Percentiles rank a stretch among this genome's conserved stretches.
Evolutionary conservation across 2,329 filamentous ascomycete genomes (phyloP).

Genomic region (Emergomyces pasteurianus): DNA sequence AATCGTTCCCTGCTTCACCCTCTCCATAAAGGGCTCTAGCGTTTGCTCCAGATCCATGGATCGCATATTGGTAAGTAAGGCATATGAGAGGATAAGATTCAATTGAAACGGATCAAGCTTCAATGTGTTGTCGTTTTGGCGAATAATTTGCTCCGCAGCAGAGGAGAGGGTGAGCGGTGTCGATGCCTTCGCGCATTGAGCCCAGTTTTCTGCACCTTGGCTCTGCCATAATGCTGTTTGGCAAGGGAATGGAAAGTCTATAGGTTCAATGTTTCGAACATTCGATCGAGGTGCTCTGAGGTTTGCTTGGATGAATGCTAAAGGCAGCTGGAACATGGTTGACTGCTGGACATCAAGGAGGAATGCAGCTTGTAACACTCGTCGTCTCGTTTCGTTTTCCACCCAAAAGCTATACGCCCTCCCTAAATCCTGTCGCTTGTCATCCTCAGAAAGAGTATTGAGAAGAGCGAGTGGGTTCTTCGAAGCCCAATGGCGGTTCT

Average conservation of each 20-base stretch:
- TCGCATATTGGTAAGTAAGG: conserved; percentile 7
- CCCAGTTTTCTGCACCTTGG: conserved; percentile 18
- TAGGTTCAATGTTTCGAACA: conserved; percentile 7
- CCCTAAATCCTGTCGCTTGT: conserved; percentile 15
- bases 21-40: conserved; percentile 8
- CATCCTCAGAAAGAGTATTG: conserved; percentile 16
- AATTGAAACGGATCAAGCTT: conserved; percentile 16
- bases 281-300: conserved; percentile 4
- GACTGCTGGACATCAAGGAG: conserved; percentile 24
- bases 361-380: conserved; percentile 24
- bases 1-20: not conserved
- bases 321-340: conserved; percentile 21
- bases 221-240: conserved; percentile 22
- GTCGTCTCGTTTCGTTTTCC: conserved; percentile 23
- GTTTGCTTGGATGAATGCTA: conserved; percentile 17
- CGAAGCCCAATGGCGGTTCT: conserved; percentile 18
- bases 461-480: conserved; percentile 21
- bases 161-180: conserved; percentile 10
- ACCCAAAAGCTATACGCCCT: conserved; percentile 24
- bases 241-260: conserved; percentile 22
- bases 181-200: conserved; percentile 12
- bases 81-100: conserved; percentile 14
- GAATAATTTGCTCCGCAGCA: conserved; percentile 7
- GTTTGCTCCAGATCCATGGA: conserved; percentile 5
- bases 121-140: conserved; percentile 1